Conservation (phyloP, 2,329 filamentous ascomycete species). For the Xylaria sp. region DNA sequence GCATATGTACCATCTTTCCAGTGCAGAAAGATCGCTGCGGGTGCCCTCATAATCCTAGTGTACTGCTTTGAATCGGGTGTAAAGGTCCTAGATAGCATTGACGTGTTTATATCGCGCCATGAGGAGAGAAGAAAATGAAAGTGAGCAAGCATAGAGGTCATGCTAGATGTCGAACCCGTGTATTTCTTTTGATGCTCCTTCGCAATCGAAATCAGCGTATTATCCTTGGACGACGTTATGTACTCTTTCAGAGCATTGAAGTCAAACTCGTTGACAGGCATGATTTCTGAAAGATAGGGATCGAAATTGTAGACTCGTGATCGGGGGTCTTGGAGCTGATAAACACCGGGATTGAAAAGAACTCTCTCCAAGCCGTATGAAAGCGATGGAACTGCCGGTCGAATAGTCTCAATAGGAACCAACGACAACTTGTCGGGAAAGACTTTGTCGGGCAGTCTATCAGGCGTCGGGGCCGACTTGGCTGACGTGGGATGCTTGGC, state of each 20-base stretch:
- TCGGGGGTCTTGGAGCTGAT: conserved; percentile 87
- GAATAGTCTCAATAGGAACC: conserved; percentile 49
- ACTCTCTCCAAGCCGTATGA: conserved; percentile 84
- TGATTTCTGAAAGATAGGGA: conserved; percentile 90
- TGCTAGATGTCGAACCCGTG: conserved; percentile 95
- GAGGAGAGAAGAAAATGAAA: conserved; percentile 92
- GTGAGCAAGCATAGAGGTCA: conserved; percentile 87
- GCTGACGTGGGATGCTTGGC: conserved; percentile 3
- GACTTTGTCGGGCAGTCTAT: conserved; percentile 42
- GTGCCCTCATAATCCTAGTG: conserved; percentile 76
- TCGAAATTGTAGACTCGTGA: conserved; percentile 97
- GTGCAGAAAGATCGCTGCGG: conserved; percentile 83
- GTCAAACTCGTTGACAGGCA: conserved; percentile 93
- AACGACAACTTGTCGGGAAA: conserved; percentile 45
- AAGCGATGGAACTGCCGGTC: conserved; percentile 67
- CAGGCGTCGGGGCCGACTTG: not conserved
- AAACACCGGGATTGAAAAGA: conserved; percentile 95
- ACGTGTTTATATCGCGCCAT: conserved; percentile 78
- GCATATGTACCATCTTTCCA: conserved; percentile 89
- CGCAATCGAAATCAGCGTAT: conserved; percentile 75
- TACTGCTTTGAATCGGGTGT: conserved; percentile 70
- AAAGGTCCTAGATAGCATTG: conserved; percentile 76
- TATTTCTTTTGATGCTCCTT: conserved; percentile 78
- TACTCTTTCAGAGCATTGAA: conserved; percentile 88
- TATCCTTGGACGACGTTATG: conserved; percentile 90